Conservation (phyloP, 2,329 filamentous ascomycete genomes). For the Pseudocercospora musae region DNA sequence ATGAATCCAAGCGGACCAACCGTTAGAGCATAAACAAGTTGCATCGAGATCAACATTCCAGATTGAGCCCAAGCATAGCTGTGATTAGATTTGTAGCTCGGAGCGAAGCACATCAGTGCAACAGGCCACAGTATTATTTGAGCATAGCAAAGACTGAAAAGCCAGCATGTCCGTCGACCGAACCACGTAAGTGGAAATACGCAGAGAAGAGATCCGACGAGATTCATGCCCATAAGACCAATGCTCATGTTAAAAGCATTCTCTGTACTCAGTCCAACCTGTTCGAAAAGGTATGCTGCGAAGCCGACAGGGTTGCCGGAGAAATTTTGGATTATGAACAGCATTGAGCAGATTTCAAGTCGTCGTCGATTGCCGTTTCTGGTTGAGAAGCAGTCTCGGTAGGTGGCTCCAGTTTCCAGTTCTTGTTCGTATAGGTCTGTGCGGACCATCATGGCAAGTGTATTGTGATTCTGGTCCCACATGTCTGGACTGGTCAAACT, state of each 20-base stretch:
- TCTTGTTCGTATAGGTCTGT: conserved; percentile 54
- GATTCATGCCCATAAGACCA: conserved; percentile 3
- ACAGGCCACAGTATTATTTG: background rate
- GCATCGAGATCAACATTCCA: conserved; percentile 4
- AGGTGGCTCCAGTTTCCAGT: conserved; percentile 45
- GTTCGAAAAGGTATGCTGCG: conserved; percentile 4
- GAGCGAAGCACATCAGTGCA: background rate
- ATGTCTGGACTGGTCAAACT: conserved; percentile 19
- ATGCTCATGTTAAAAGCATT: conserved; percentile 5
- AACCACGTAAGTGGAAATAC: background rate
- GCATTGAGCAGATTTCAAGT: conserved; percentile 1
- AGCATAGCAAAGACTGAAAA: conserved; percentile 3
- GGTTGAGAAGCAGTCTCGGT: conserved; percentile 49
- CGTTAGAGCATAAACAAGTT: background rate
- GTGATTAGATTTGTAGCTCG: background rate
- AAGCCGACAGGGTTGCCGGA: background rate
- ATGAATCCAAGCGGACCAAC: background rate
- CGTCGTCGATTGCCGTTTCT: background rate
- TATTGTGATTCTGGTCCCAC: conserved; percentile 5
- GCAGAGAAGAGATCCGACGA: background rate
- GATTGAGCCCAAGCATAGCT: conserved; percentile 4
- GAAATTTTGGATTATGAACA: conserved; percentile 3
- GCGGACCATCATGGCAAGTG: conserved; percentile 14
- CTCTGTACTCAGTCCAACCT: background rate
- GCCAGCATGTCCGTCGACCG: background rate